These are phyloP conservation scores for Lipomyces kockii DNA, from an alignment of 805 yeast genomes.

Conservation along the genomic window DNA sequence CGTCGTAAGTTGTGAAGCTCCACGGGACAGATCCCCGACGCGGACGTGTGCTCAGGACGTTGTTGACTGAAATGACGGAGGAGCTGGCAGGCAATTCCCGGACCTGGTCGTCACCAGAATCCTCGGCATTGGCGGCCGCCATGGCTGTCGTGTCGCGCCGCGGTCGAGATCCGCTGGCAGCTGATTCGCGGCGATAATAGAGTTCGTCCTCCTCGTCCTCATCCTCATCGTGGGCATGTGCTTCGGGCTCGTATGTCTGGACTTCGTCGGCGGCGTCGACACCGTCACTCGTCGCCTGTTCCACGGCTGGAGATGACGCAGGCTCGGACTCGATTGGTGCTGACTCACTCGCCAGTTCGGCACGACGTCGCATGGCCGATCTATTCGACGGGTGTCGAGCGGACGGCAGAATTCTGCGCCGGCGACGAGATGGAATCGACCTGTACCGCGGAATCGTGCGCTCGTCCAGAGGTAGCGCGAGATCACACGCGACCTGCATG, in stretches of 20 bases:
- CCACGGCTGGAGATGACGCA: conserved; percentile 1
- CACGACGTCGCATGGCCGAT: conserved; percentile 17
- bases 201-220: conserved; percentile 24
- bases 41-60: conserved; percentile 3
- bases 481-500: conserved; percentile 74
- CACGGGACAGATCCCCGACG: conserved; percentile 17
- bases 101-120: neutral
- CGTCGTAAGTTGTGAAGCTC: conserved; percentile 14
- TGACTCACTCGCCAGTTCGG: neutral
- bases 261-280: conserved; percentile 15
- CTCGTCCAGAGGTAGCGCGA: conserved; percentile 73
- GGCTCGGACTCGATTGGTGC: neutral
- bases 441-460: conserved; percentile 77
- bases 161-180: conserved; percentile 7
- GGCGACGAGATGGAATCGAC: conserved; percentile 77
- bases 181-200: conserved; percentile 24
- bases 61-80: neutral
- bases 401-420: conserved; percentile 47
- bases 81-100: neutral
- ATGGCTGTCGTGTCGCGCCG: conserved; percentile 9
- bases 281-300: neutral
- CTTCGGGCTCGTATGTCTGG: conserved; percentile 2
- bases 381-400: conserved; percentile 28
- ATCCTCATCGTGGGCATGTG: conserved; percentile 12
- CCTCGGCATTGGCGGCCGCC: neutral